Conservation (phyloP, 1,284 basidiomycete genomes). For the Austroboletus novae-zelandiae region DNA sequence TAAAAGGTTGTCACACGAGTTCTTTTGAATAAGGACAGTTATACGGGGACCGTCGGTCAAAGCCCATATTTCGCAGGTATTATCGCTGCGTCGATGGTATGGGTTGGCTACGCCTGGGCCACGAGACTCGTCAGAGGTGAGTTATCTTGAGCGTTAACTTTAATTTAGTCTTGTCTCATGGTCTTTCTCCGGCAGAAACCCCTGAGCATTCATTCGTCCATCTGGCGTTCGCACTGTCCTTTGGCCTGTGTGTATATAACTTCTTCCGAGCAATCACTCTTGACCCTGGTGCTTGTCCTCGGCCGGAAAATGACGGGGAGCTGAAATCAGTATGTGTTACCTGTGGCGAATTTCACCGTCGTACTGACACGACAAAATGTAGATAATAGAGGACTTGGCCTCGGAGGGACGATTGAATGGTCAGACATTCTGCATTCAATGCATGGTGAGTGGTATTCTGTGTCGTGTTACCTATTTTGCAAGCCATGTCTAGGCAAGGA, state of each 20-base stretch:
- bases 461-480: not conserved
- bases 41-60: constrained; percentile 72
- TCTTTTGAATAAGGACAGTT: constrained; percentile 73
- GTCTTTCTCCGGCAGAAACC: constrained; percentile 47
- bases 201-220: constrained; percentile 76
- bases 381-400: constrained; percentile 89
- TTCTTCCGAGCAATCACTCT: constrained; percentile 88
- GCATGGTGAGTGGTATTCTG: constrained; percentile 60
- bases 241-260: constrained; percentile 79
- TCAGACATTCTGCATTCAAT: constrained; percentile 93
- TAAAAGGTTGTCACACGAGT: constrained; percentile 77
- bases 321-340: constrained; percentile 67
- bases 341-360: not conserved
- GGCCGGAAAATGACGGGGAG: constrained; percentile 76
- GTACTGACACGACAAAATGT: constrained; percentile 3
- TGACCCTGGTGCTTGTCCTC: constrained; percentile 89
- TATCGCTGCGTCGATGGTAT: constrained; percentile 82
- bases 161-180: not conserved
- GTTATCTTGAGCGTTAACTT: not conserved
- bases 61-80: constrained; percentile 93
- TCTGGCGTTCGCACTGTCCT: constrained; percentile 69
- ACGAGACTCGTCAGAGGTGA: constrained; percentile 70
- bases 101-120: constrained; percentile 85
- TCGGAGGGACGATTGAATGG: constrained; percentile 88
- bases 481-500: constrained; percentile 59